Base-by-base conservation (phyloP, 2,329 filamentous ascomycete genomes). In the Trichoderma afroharzianum region DNA sequence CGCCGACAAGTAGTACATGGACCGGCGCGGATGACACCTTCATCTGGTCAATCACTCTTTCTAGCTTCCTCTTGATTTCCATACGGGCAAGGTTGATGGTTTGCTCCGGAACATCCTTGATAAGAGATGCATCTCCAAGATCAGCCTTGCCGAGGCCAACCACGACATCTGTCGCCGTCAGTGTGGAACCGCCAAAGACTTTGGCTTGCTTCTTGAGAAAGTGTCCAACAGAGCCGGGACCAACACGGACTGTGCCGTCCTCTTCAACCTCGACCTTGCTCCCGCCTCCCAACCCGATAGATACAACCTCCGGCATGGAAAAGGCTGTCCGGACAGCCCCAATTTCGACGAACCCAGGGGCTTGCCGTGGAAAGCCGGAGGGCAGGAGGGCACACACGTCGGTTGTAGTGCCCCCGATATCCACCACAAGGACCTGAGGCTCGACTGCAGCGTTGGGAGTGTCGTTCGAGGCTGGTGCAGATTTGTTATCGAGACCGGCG, bases 341-440 rank as follows among this genome's bases (percentile, higher is more conserved):
- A 5, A 91, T 82, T 69, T 88, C 85, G 11, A 87, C 86, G 68
- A 87, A 90, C 0, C 86, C 86, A 0, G 87, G 84, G 4, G 88
- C 87, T 73, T 90, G 88, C 24, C 88, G 83, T 0, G 88, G 88
- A 61, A 90, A 90, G 0, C 88, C 88, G 3, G 85, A 88, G 0
- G 87, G 84, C 1, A 89, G 80, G 2, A 91, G 77, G 0, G 87
- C 82, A 30, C 88, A 88, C 9, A 90, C 85, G 76, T 91, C 88
- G 2, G 87, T 88, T 0, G 88, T 90, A 0, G 88, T 90, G 18
- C 88, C 88, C 8, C 88, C 88, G 32, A 90, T 84, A 74, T 90
- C 88, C 2, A 89, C 83, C 0, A 89, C 87, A 57, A 89, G 74
- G 1, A 83, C 63, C 47, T 82, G 81, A 1, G 80, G 79, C 26